Base-by-base conservation (phyloP, 1,284 basidiomycete species). In the Pascua guehoae region DNA sequence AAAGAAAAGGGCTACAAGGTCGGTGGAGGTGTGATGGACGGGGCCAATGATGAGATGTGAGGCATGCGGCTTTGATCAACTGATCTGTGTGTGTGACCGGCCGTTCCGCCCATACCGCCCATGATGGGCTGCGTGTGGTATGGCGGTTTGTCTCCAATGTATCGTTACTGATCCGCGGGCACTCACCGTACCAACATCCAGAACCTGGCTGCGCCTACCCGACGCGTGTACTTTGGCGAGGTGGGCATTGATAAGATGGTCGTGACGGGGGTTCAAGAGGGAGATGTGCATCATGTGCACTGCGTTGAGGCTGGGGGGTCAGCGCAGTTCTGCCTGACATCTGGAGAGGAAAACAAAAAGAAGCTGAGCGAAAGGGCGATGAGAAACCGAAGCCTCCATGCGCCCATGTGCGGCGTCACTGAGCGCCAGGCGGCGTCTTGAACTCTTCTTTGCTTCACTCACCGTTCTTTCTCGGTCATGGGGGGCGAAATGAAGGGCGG, bases 131-230 rank as follows among this genome's bases (percentile, higher is more conserved):
- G 10, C 8, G 44, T 58, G 11, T 43, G 7, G 24, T 32, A 32
- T 7, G 24, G 4, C 4, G 24, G 24, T 32, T 32, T 32, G 24
- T 32, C 24, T 32, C 24, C 24, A 7, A 41, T 18, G 49, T 47
- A 44, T 46, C 45, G 24, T 32, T 44, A 24, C 32, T 17, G 52
- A 43, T 12, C 24, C 24, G n/a, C 12, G 16, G n/a, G 17, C 12
- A 71, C 67, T 65, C 48, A 74, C 72, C 4, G 67, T 64, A 4
- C 73, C 73, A 16, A 73, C 66, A 49, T 75, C 73, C 10, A 75
- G 60, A 0, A 73, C 65, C 12, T 56, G 41, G 38, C 66, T 69
- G 14, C 73, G 61, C 37, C 73, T 50, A 11, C 72, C 71, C 0
- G 60, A 47, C 0, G 60, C 50, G 42, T 75, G 73, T 0, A 73